Evolutionary conservation across 2,329 filamentous ascomycete genomes (phyloP), one percentile per base, ranked within the genome.

Genomic region (Juglanconis oblonga): DNA sequence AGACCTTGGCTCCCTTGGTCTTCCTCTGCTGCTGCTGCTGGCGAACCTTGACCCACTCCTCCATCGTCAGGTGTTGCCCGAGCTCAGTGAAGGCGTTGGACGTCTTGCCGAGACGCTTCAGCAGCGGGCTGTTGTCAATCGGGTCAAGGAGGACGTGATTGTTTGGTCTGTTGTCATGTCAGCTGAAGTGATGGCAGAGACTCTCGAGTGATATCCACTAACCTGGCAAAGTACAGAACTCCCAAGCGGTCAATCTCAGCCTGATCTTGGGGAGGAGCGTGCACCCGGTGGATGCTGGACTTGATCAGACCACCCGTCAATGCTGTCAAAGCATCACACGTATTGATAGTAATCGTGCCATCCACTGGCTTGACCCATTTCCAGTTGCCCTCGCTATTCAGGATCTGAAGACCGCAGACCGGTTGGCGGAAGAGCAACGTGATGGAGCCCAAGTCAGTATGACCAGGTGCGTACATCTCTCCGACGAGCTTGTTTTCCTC

Each of bases 371-470:
- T 74, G 10, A 81, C 79, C 71, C 76, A 83, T 44, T 79, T 82
- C 80, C 81, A 83, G 3, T 77, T 61, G 1, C 75, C 75, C 0
- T 76, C 70, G n/a, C 77, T 76, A 17, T 80, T 78, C 32, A 67
- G 68, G 52, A 86, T 82, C 64, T 87, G 83, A 1, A 86, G 73
- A 0, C 79, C 82, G 0, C 82, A 81, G 1, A 86, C 79, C 0
- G 83, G 84, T 62, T 86, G 84, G 0, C 82, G 75, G 73, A 87
- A 86, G 0, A 86, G 74, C 3, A 86, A 71, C 0, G 83, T 86
- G 0, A 85, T 73, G 0, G 79, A 80, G 0, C 82, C 83, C 0
- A 86, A 70, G 62, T 87, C 83, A 0, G 83, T 86, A 65, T 86
- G 83, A 0, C 83, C 82, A 0, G 72, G 72, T 0, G 74, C 73